phyloP scores from a whole-genome alignment of 1,284 basidiomycete species.

The Earliella scabrosa region DNA sequence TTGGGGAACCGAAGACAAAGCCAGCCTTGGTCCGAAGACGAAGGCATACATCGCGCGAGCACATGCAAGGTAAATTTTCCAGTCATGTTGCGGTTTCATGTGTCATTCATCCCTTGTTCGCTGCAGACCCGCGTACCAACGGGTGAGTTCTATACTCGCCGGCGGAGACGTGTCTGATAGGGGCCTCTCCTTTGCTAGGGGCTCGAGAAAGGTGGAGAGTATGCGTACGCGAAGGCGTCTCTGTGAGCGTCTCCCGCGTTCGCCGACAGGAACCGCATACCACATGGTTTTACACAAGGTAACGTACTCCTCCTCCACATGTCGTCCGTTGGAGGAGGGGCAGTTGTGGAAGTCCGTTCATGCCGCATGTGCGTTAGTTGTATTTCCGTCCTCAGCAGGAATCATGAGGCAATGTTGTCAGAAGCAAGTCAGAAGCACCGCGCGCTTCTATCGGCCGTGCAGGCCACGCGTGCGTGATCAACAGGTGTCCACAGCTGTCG shows the following conservation, averaged over 20 bases:
- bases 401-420: constrained; percentile 1
- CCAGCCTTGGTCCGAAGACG: constrained; percentile 31
- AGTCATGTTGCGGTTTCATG: neutral
- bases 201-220: constrained; percentile 41
- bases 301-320: neutral
- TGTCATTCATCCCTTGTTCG: constrained; percentile 1
- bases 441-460: too few relatives aligned
- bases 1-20: constrained; percentile 17
- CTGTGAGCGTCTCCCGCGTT: neutral
- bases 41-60: constrained; percentile 35
- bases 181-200: constrained; percentile 28
- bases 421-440: neutral
- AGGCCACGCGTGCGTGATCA: too few relatives aligned
- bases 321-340: neutral
- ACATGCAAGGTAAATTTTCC: constrained; percentile 32
- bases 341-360: neutral
- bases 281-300: neutral
- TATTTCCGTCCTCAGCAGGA: neutral
- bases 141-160: constrained; percentile 28
- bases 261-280: neutral
- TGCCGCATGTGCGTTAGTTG: neutral
- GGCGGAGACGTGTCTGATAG: neutral
- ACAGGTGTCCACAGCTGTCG: neutral
- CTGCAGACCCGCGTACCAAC: constrained; percentile 41
- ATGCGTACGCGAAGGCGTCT: constrained; percentile 31